Base-by-base conservation (phyloP, 2,329 filamentous ascomycete species). In the Talaromyces funiculosus region DNA sequence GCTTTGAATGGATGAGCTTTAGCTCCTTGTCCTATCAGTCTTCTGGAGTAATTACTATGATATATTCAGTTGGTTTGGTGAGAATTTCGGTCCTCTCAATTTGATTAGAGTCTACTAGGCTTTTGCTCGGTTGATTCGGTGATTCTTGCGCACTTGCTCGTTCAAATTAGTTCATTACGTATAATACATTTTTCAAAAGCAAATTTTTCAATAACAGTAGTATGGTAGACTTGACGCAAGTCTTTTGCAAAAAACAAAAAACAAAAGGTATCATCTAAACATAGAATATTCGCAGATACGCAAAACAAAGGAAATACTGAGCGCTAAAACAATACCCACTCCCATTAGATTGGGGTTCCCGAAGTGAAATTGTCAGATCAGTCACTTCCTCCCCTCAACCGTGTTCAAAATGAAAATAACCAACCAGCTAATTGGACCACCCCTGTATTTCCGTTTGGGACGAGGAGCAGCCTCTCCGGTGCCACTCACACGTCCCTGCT, bases 351-450 rank as follows among this genome's bases (percentile, higher is more conserved):
- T 22, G 18, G 3, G 2, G 14, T 31, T 8, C 22, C 9, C 14
- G 8, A 12, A n/a, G 10, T 12, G 10, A 14, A 22, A 40, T 5
- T 6, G 10, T 24, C 33, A 26, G 14, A n/a, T 24, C 18, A 40
- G 35, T 59, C 47, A 53, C 18, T 33, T 33, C 35, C 57, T 49
- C 18, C 57, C 45, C 26, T 33, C 47, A 16, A 59, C 26, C 43
- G 20, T 40, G 18, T 59, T 51, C 47, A 60, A 14, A 26, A 49
- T 56, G 35, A 38, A 60, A 1, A 24, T 35, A 33, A 60, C 26
- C 59, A 56, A 56, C 51, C 14, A 42, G 10, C 5, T 51, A 26
- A 60, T 56, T 3, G 59, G 59, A 20, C 59, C 59, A 43, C 59
- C 59, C 18, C 10, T 40, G 22, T 38, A 51, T 33, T 40, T 20